Evolutionary conservation across 2,329 filamentous ascomycete genomes (phyloP), one percentile per base, ranked within the genome.

Genomic region (Trichophyton mentagrophytes): DNA sequence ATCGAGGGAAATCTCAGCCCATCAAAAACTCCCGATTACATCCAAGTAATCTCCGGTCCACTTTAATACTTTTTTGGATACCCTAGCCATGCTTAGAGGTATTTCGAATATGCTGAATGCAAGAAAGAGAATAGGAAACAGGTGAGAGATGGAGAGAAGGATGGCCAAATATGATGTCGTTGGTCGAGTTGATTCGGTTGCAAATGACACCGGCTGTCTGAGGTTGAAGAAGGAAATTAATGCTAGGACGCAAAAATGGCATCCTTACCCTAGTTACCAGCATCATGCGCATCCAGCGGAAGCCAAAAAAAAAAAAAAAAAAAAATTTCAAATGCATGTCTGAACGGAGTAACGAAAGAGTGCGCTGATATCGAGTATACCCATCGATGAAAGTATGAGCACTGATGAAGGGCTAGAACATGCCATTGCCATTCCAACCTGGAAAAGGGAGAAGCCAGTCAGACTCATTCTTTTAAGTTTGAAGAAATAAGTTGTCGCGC

Each of bases 1-100:
- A 55, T 33, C 51, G 38, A 53, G 30, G 15, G 30, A 36, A 33
- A 20, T 55, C 51, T 36, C 30, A 55, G 15, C 51, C 9, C 46
- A 51, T 51, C 51, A 55, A 36, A 38, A 55, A 55, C 27, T 55
- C 51, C 51, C 51, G 51, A 33, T 55, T 17, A 55, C 51, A 33
- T 55, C 51, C 51, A 55, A 36, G 27, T 36, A 55, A 36, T 55
- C 51, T 27, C 51, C 51, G 13, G 22, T 9, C 51, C 51, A 36
- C n/a, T 27, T 55, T 55, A 25, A 36, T 55, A 55, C 2, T 55
- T 55, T 51, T 55, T n/a, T n/a, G 3, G 51, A 33, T 55, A 36
- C 27, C 13, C 20, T 51, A 55, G 51, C 15, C 51, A 55, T 55
- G 51, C 51, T 55, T 17, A 55, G 27, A 36, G 51, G 33, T 55